Conservation (phyloP, 345 rosid genomes). For the Leavenworthia alabamica region DNA sequence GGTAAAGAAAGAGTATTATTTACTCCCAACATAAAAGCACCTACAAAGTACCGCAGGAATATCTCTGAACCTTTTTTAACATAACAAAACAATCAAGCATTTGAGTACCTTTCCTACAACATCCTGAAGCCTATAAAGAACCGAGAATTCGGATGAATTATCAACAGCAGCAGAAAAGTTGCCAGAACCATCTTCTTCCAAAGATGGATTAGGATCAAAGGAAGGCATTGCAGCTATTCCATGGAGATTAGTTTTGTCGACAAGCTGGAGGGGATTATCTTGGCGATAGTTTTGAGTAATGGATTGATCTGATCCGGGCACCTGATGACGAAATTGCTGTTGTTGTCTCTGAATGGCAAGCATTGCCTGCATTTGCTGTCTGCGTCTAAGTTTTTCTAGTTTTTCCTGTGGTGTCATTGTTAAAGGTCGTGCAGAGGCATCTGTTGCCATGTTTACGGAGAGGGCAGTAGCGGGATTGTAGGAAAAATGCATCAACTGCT, state of each 20-base stretch:
- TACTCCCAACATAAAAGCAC: slow-evolving; percentile 9
- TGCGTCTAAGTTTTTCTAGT: slow-evolving; percentile 79
- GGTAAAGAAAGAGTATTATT: slow-evolving; percentile 23
- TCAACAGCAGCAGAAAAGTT: slow-evolving; percentile 40
- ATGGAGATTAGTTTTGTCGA: slow-evolving; percentile 43
- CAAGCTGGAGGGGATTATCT: slow-evolving; percentile 43
- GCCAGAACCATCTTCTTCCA: slow-evolving; percentile 54
- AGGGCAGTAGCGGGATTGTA: slow-evolving; percentile 40
- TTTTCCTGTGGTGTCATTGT: slow-evolving; percentile 93
- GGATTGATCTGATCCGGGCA: slow-evolving; percentile 37
- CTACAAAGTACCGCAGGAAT: slow-evolving; percentile 11
- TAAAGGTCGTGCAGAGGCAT: slow-evolving; percentile 42
- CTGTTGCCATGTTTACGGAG: slow-evolving; percentile 35
- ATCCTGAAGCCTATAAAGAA: slow-evolving; percentile 66
- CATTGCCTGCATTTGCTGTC: slow-evolving; percentile 97
- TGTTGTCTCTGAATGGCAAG: slow-evolving; percentile 88
- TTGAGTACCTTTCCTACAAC: slow-evolving; percentile 60
- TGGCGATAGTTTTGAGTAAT: slow-evolving; percentile 34
- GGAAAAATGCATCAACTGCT: slow-evolving; percentile 43
- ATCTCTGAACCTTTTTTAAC: slow-evolving; percentile 4
- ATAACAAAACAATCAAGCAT: slow-evolving; percentile 23
- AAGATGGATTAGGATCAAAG: slow-evolving; percentile 46
- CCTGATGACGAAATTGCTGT: slow-evolving; percentile 55
- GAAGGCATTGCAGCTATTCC: slow-evolving; percentile 44
- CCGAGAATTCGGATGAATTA: slow-evolving; percentile 43